A percentile compares a stretch with the other conserved stretches of the same genome.
phyloP scores from a whole-genome alignment of 139 green algal species.

The Zygnema circumcarinatum region DNA sequence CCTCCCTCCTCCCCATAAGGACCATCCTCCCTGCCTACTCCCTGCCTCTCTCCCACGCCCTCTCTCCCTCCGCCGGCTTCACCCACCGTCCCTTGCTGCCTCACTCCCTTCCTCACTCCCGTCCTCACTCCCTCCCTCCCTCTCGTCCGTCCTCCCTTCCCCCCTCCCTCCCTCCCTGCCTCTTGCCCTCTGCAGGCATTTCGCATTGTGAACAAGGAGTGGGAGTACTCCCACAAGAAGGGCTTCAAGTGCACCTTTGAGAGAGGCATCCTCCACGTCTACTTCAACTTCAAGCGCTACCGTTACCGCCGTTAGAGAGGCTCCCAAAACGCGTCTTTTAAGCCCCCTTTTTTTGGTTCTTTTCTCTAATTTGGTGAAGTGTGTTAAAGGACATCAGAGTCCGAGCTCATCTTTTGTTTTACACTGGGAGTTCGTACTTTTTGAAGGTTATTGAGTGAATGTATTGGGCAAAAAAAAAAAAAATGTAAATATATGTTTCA shows the following conservation, averaged over 20 bases:
- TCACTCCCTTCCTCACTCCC: not conserved
- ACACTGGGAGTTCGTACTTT: too few relatives aligned
- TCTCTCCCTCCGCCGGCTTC: not conserved
- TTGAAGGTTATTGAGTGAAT: too few relatives aligned
- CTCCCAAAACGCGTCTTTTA: not conserved
- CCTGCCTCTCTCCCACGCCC: not conserved
- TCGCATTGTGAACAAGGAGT: conserved; percentile 95
- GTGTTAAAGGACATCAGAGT: too few relatives aligned
- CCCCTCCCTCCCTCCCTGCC: too few relatives aligned
- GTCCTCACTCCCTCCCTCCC: not conserved
- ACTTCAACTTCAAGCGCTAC: conserved; percentile 89
- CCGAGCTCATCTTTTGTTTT: too few relatives aligned
- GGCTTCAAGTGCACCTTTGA: conserved; percentile 98
- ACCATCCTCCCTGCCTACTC: too few relatives aligned
- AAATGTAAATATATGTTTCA: too few relatives aligned
- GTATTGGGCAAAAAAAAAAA: too few relatives aligned
- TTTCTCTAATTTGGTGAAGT: not conserved
- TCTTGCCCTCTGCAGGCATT: conserved; percentile 65
- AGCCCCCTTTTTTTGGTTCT: not conserved
- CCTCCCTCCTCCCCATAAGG: not conserved
- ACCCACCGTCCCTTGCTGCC: not conserved
- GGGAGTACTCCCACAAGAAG: conserved; percentile 90
- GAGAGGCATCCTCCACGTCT: conserved; percentile 96
- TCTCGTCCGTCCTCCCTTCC: too few relatives aligned
- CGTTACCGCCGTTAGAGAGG: conserved; percentile 42